A percentile compares a stretch with the other conserved stretches of the same genome.
Conservation (phyloP, 768 basidiomycete species). For the Clitopilus hobsonii region DNA sequence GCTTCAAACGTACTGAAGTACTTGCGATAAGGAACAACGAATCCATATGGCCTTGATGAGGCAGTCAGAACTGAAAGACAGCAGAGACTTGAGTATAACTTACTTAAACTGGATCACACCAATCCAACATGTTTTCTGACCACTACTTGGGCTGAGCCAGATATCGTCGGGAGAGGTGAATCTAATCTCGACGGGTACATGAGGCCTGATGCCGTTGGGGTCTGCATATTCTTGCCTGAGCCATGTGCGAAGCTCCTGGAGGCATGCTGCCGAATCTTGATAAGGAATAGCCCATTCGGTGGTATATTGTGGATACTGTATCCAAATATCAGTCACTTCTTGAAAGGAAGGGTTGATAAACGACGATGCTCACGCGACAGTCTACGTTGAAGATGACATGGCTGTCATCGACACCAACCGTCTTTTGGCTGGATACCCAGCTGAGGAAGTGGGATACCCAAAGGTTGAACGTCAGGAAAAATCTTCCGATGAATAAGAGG, state of each 20-base stretch:
- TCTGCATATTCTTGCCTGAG: conserved; percentile 60
- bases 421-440: conserved; percentile 58
- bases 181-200: conserved; percentile 91
- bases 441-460: conserved; percentile 59
- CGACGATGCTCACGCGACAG: conserved; percentile 62
- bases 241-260: conserved; percentile 71
- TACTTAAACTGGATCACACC: conserved; percentile 98
- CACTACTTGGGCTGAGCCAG: conserved; percentile 88
- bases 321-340: not conserved
- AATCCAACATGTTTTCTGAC: conserved; percentile 83
- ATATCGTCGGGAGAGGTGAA: conserved; percentile 88
- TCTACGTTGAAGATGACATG: conserved; percentile 90
- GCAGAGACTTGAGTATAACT: conserved; percentile 21
- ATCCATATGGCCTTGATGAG: conserved; percentile 78
- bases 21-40: conserved; percentile 74
- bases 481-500: conserved; percentile 73
- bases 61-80: conserved; percentile 2
- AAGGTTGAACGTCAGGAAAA: conserved; percentile 55
- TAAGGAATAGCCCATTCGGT: conserved; percentile 94
- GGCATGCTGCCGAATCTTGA: conserved; percentile 55
- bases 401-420: conserved; percentile 70
- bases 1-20: conserved; percentile 74
- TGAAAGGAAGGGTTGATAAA: conserved; percentile 6
- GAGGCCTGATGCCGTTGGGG: conserved; percentile 74
- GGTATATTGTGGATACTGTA: conserved; percentile 85